Evolutionary conservation across 345 rosid genomes (phyloP), one percentile per base, ranked within the genome.

Genomic region (Noccaea caerulescens): DNA sequence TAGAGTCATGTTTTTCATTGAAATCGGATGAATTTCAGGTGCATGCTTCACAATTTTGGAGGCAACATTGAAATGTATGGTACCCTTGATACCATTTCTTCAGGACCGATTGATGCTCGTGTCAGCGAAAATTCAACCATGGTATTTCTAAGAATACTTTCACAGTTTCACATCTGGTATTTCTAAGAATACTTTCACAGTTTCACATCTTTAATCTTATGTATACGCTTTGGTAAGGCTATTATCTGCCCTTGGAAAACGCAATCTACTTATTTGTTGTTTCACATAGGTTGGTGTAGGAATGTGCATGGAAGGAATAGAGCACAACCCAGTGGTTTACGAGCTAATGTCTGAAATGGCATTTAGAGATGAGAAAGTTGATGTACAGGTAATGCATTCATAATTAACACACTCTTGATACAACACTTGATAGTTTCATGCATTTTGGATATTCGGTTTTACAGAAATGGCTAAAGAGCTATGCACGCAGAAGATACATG

Each of bases 271-370:
- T 14, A 6, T 69, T 33, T 62, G 36, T 64, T 64, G 62, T 39
- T 65, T 51, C 41, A 34, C 32, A 71, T 71, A 90, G 98, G 92
- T 93, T 16, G 98, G 98, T 60, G 93, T 93, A 75, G 98, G 98
- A 67, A 82, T 85, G 88, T 93, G 98, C 84, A 87, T 87, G 97
- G 98, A 93, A 74, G 97, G 98, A 58, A 91, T 91, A 76, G 98
- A 93, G 82, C 98, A 93, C 9, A 91, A 93, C 70, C 97, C 97
- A 0, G 87, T 93, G 60, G 97, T 93, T 67, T 91, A 86, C 65
- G 98, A 93, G 77, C 79, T 93, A 42, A 86, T 84, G 85, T 91
- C 97, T 44, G 98, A 93, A 85, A 91, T 91, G 97, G 91, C 98
- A 65, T 93, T 88, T 74, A 86, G 87, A 59, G 82, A 75, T 59